Conservation (phyloP, 2,329 filamentous ascomycete species). For the Myriosclerotinia curreyana region DNA sequence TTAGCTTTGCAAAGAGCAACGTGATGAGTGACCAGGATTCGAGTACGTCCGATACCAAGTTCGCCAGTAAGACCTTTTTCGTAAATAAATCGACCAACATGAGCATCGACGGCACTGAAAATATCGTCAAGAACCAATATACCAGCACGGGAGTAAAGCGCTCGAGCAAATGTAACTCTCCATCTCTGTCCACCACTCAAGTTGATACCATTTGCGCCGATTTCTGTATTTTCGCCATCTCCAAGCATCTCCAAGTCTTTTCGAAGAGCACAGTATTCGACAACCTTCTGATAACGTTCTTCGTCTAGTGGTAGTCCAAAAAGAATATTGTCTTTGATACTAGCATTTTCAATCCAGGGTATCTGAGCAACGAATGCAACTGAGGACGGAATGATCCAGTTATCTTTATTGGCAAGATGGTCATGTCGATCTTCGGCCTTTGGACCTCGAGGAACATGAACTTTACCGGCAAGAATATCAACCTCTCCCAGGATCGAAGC, state of each 20-base stretch:
- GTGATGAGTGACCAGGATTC: constrained; percentile 79
- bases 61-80: constrained; percentile 72
- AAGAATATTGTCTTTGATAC: constrained; percentile 72
- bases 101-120: constrained; percentile 76
- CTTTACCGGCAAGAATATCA: constrained; percentile 61
- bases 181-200: constrained; percentile 81
- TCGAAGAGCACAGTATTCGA: constrained; percentile 68
- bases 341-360: constrained; percentile 82
- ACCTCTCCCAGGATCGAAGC: constrained; percentile 73
- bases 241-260: constrained; percentile 74
- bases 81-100: constrained; percentile 76
- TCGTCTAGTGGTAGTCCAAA: constrained; percentile 71
- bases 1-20: constrained; percentile 67
- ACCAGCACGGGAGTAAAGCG: constrained; percentile 74
- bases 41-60: constrained; percentile 65
- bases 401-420: constrained; percentile 53
- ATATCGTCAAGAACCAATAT: constrained; percentile 80
- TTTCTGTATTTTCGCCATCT: constrained; percentile 76
- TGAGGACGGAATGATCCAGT: constrained; percentile 68
- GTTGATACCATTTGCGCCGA: constrained; percentile 82
- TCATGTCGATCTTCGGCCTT: constrained; percentile 56
- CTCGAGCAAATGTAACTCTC: constrained; percentile 75
- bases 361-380: constrained; percentile 74
- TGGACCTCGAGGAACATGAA: constrained; percentile 54
- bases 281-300: constrained; percentile 66